Conservation (phyloP, 1,139 yeast genomes). For the Schwanniomyces etchellsii region DNA sequence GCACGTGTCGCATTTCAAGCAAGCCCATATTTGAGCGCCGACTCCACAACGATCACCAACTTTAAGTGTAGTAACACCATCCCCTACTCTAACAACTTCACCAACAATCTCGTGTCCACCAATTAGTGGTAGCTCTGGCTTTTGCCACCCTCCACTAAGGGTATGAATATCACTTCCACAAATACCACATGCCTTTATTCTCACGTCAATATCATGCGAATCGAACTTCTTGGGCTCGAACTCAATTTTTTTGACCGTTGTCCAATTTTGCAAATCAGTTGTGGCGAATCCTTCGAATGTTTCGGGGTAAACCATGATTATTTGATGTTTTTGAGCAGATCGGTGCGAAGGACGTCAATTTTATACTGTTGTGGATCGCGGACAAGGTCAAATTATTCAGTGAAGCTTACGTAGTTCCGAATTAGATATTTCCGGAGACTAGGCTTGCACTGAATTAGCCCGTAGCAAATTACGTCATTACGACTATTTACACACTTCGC, state of each 20-base stretch:
- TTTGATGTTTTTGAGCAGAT: too few relatives aligned
- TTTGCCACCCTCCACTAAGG: constrained; percentile 36
- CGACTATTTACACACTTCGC: too few relatives aligned
- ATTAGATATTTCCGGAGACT: too few relatives aligned
- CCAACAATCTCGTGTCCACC: constrained; percentile 51
- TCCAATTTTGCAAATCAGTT: constrained; percentile 27
- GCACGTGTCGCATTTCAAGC: constrained; percentile 43
- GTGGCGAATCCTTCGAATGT: constrained; percentile 34
- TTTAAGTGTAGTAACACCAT: constrained; percentile 23
- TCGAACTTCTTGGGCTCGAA: constrained; percentile 27
- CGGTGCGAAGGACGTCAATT: too few relatives aligned
- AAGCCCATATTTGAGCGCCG: constrained; percentile 45
- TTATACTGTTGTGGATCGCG: too few relatives aligned
- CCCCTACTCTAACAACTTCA: constrained; percentile 36
- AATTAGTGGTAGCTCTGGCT: constrained; percentile 21
- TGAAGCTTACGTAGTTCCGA: too few relatives aligned
- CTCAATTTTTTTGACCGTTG: constrained; percentile 27
- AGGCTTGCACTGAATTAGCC: too few relatives aligned
- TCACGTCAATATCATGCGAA: constrained; percentile 28
- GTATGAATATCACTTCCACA: constrained; percentile 41
- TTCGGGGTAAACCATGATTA: not conserved
- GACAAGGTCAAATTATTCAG: too few relatives aligned
- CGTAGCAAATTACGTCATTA: too few relatives aligned
- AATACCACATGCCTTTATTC: constrained; percentile 33
- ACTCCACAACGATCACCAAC: constrained; percentile 46